phyloP scores from a whole-genome alignment of 495 filamentous ascomycete genomes.

The Bombardia bombarda region DNA sequence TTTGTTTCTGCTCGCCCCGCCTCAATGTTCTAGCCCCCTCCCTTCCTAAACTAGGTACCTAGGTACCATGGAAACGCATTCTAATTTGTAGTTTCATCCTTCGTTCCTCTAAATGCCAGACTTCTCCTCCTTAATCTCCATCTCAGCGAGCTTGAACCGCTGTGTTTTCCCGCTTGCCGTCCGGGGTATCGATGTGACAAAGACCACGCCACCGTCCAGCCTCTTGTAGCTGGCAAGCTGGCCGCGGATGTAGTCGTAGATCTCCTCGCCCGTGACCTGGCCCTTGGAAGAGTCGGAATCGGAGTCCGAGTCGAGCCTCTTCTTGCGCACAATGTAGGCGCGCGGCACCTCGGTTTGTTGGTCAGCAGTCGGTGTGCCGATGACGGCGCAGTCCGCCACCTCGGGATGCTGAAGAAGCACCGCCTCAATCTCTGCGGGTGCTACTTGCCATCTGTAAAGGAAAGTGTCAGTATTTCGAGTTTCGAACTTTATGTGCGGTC shows the following conservation, averaged over 20 bases:
- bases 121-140: neutral
- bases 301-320: too few species aligned
- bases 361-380: slow-evolving; percentile 37
- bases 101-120: slow-evolving; percentile 10
- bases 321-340: slow-evolving; percentile 47
- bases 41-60: too few species aligned
- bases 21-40: too few species aligned
- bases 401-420: slow-evolving; percentile 53
- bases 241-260: slow-evolving; percentile 30
- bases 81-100: too few species aligned
- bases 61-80: too few species aligned
- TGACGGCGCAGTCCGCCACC: slow-evolving; percentile 58
- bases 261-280: slow-evolving; percentile 32
- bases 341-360: slow-evolving; percentile 50
- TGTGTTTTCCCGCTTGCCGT: slow-evolving; percentile 53
- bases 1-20: too few species aligned
- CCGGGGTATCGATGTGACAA: slow-evolving; percentile 55
- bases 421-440: slow-evolving; percentile 65
- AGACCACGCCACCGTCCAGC: slow-evolving; percentile 55
- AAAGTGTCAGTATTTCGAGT: too few species aligned
- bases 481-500: too few species aligned
- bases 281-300: too few species aligned
- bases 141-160: slow-evolving; percentile 2
- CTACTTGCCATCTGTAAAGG: slow-evolving; percentile 48
- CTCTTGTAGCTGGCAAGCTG: slow-evolving; percentile 51